Conservation (phyloP, 805 yeast species). For the Ogataea parapolymorpha region DNA sequence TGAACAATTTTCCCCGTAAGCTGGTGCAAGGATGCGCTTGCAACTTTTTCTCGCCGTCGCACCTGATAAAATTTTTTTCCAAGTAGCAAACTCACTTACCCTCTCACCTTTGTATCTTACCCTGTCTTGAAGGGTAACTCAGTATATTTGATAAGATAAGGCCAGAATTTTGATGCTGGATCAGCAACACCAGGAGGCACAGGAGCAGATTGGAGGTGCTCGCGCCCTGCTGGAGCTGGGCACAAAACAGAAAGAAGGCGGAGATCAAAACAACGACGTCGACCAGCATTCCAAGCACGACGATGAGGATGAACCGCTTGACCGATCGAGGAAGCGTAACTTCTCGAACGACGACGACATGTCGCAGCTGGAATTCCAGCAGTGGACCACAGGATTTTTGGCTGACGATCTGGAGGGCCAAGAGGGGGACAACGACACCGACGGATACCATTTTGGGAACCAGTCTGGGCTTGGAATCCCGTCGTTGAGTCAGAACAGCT, state of each 20-base stretch:
- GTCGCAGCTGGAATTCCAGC: slow-evolving; percentile 47
- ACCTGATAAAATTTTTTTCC: slow-evolving; percentile 1
- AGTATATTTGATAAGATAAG: slow-evolving; percentile 10
- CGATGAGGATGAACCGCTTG: slow-evolving; percentile 72
- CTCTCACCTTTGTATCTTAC: slow-evolving; percentile 11
- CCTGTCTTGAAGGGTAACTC: slow-evolving; percentile 15
- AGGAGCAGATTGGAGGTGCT: slow-evolving; percentile 29
- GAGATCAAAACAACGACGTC: slow-evolving; percentile 10
- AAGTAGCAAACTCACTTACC: slow-evolving; percentile 5
- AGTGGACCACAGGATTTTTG: slow-evolving; percentile 50
- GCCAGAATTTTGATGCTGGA: slow-evolving; percentile 3
- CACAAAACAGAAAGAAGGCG: slow-evolving; percentile 19
- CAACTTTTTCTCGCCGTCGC: background rate
- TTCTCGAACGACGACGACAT: slow-evolving; percentile 40
- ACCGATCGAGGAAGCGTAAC: slow-evolving; percentile 29
- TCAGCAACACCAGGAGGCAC: slow-evolving; percentile 11
- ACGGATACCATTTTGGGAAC: slow-evolving; percentile 12
- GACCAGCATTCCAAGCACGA: slow-evolving; percentile 32
- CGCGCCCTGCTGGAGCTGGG: slow-evolving; percentile 28
- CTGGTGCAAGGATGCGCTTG: slow-evolving; percentile 5
- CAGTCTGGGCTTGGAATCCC: slow-evolving; percentile 16
- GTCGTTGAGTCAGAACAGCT: slow-evolving; percentile 10
- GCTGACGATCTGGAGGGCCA: slow-evolving; percentile 38
- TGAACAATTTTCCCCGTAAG: background rate
- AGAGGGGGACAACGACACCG: slow-evolving; percentile 16